Percentiles rank a stretch among this genome's conserved stretches.
Evolutionary conservation across 2,329 filamentous ascomycete species (phyloP).

Genomic region (Sclerotinia sclerotiorum): DNA sequence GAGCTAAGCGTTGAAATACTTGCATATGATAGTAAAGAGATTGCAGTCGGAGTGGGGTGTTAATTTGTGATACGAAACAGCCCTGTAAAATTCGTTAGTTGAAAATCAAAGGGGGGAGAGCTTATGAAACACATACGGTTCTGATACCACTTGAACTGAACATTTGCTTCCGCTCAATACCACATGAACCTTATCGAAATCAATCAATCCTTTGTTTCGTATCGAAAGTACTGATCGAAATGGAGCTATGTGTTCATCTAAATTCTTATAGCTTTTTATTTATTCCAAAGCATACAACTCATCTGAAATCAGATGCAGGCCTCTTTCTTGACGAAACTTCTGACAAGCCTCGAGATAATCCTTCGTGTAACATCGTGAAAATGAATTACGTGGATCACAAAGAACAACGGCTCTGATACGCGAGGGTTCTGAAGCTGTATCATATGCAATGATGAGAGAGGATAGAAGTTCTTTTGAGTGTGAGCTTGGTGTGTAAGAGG

Average conservation of each 20-base stretch:
- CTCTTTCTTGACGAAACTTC: neutral
- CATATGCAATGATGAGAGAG: neutral
- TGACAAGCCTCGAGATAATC: neutral
- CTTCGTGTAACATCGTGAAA: neutral
- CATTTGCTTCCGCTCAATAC: neutral
- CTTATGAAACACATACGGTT: neutral
- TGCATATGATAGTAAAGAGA: neutral
- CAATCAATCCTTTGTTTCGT: neutral
- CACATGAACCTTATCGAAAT: neutral
- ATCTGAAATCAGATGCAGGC: conserved; percentile 6
- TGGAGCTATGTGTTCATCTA: neutral
- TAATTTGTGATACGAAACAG: neutral
- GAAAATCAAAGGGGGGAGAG: neutral
- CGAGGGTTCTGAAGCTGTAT: neutral
- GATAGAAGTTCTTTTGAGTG: neutral
- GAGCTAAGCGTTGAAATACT: neutral
- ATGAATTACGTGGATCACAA: conserved; percentile 1
- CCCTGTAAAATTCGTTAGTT: neutral
- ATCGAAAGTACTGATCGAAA: neutral
- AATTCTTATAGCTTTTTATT: neutral
- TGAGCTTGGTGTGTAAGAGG: neutral
- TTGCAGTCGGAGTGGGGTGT: neutral
- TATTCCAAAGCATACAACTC: neutral
- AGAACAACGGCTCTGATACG: neutral
- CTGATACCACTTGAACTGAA: neutral